Base-by-base conservation (phyloP, 1,284 basidiomycete genomes). In the Apiotrichum porosum region DNA sequence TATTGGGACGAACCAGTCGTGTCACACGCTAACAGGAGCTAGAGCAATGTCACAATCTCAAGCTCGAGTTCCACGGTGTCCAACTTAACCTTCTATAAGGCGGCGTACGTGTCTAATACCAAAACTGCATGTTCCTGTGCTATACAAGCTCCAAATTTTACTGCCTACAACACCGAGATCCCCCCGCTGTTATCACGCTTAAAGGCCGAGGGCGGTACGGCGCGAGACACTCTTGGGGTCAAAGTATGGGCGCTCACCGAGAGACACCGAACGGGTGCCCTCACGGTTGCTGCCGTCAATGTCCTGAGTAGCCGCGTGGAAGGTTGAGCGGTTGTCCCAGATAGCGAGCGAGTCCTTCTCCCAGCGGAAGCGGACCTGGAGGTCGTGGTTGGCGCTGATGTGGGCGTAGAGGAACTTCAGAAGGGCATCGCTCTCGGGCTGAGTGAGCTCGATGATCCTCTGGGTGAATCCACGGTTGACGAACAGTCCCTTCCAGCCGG, bases 401-500 rank as follows among this genome's bases (percentile, higher is more conserved):
- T 65, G 41, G 8, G 32, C 26, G 30, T 23, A 45, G 6, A 45
- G 36, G 52, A 63, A 61, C 9, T 56, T 56, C 26, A 71, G 52
- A 28, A 66, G 42, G 9, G 38, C 28, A 42, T 71, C 66, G 8
- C 51, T 81, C 69, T 85, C 84, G 43, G 81, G 80, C 15, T 72
- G 71, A 8, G 76, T 74, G 32, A 85, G 72, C 58, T 81, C 83
- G 31, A 81, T 67, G 61, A 86, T 83, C 23, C 78, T 76, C 53
- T 76, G 79, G 4, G 82, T 84, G 71, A 85, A 85, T 2, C 54
- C 73, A 37, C 65, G 60, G 74, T 85, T 84, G 47, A 85, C 81
- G 58, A 81, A 87, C 56, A 88, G 66, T 46, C 79, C 81, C 78
- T 88, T 86, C 83, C 83, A 86, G 13, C 85, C 85, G 0, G 86